Percentiles rank a stretch among this genome's conserved stretches.
Conservation (phyloP, 495 filamentous ascomycete genomes). For the Lepraria neglecta region DNA sequence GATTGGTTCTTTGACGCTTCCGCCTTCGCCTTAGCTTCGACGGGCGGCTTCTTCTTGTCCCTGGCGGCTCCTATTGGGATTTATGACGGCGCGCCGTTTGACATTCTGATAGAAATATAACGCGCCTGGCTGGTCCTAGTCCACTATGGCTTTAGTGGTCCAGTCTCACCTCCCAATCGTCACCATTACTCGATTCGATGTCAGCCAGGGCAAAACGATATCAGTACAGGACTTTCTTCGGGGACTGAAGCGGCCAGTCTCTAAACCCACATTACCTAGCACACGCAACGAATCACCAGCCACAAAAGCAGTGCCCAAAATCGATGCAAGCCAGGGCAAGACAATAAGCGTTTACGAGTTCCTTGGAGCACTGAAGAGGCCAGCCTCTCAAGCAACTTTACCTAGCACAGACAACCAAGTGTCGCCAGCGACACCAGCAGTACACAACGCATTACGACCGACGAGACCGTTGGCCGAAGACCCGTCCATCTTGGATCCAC, state of each 20-base stretch:
- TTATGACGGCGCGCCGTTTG: too few species aligned
- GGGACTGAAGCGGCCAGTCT: not conserved
- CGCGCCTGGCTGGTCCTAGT: not conserved
- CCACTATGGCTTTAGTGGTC: conserved; percentile 1
- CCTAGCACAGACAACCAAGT: not conserved
- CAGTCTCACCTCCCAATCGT: not conserved
- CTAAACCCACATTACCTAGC: not conserved
- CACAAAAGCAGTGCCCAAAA: too few species aligned
- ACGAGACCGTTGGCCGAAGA: not conserved
- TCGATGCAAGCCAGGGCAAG: not conserved
- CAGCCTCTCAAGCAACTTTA: not conserved
- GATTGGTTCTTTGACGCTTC: too few species aligned
- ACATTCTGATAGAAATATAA: not conserved
- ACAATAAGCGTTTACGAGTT: conserved; percentile 12
- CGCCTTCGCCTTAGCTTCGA: too few species aligned
- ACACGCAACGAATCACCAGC: not conserved
- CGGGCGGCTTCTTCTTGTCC: too few species aligned
- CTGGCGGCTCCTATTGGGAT: too few species aligned
- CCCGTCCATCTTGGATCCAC: not conserved
- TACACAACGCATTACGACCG: not conserved
- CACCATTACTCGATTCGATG: not conserved
- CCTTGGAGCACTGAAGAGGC: not conserved
- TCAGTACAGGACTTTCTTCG: conserved; percentile 17
- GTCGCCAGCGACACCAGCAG: not conserved
- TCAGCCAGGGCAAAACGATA: not conserved